Conservation (phyloP, 176 grass and related monocot genomes). For the Chrysopogon serrulatus region DNA sequence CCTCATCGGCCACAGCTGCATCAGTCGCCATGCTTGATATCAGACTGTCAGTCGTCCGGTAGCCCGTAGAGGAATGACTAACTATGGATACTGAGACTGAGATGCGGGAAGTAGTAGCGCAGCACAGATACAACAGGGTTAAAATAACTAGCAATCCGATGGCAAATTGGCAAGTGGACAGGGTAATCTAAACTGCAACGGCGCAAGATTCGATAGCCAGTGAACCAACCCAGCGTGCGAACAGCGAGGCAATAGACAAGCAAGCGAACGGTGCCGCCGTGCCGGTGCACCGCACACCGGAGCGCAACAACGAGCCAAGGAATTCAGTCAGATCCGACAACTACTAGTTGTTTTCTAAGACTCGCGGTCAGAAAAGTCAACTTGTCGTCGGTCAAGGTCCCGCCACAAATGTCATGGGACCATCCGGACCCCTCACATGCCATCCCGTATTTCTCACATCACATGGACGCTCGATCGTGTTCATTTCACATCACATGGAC, state of each 20-base stretch:
- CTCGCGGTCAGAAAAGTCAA: neutral
- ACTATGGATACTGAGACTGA: neutral
- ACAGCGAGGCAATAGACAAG: constrained; percentile 9
- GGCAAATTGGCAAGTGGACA: neutral
- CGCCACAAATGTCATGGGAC: neutral
- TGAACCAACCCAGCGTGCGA: neutral
- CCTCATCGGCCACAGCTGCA: constrained; percentile 31
- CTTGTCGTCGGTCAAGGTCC: neutral
- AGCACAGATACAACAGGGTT: neutral
- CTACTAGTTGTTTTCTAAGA: neutral
- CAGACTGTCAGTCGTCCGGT: neutral
- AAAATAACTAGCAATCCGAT: neutral
- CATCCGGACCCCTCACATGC: neutral
- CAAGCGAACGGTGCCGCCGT: neutral
- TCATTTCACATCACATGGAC: no score
- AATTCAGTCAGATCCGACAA: neutral
- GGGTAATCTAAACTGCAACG: neutral
- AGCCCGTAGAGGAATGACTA: neutral
- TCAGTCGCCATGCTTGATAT: constrained; percentile 5
- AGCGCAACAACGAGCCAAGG: no score
- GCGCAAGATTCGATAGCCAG: constrained; percentile 4
- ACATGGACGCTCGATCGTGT: no score
- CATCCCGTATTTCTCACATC: neutral
- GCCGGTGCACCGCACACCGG: no score
- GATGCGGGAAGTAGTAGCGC: neutral